Percentiles rank a stretch among this genome's conserved stretches.
Conservation (phyloP, 225 moss, liverwort and hornwort species). For the Rhytidiadelphus loreus region DNA sequence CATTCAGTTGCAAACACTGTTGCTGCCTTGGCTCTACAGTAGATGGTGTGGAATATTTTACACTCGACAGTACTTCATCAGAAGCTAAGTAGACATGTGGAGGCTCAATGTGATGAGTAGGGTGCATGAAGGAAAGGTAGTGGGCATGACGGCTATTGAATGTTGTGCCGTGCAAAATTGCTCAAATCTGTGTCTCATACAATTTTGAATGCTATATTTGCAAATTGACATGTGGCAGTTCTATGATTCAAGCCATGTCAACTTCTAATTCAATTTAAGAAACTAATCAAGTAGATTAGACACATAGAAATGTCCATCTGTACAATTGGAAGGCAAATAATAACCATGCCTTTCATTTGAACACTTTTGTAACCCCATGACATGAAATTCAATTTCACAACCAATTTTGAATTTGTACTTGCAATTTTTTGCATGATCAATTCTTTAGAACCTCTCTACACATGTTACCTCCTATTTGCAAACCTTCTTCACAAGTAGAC, state of each 20-base stretch:
- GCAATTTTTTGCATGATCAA: not conserved
- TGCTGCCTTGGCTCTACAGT: not conserved
- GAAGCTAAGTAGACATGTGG: rapidly evolving
- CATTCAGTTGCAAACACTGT: too few species aligned
- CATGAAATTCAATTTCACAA: rapidly evolving
- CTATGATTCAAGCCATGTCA: not conserved
- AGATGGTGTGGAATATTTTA: not conserved
- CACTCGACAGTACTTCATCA: not conserved
- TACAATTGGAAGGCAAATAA: not conserved
- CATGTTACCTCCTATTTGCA: not conserved
- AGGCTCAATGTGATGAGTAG: too few species aligned
- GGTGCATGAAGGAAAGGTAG: too few species aligned
- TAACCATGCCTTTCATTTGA: not conserved
- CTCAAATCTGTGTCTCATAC: rapidly evolving
- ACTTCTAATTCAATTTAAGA: not conserved
- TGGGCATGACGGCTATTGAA: too few species aligned
- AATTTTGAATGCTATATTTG: not conserved
- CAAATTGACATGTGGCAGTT: not conserved
- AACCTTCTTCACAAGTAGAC: not conserved
- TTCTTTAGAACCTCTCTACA: rapidly evolving
- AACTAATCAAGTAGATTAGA: not conserved
- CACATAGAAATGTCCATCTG: not conserved
- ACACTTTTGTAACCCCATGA: not conserved
- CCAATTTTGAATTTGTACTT: not conserved
- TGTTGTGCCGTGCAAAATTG: not conserved